Conservation (phyloP, 148 eudicot species). For the Chenopodium suecicum region DNA sequence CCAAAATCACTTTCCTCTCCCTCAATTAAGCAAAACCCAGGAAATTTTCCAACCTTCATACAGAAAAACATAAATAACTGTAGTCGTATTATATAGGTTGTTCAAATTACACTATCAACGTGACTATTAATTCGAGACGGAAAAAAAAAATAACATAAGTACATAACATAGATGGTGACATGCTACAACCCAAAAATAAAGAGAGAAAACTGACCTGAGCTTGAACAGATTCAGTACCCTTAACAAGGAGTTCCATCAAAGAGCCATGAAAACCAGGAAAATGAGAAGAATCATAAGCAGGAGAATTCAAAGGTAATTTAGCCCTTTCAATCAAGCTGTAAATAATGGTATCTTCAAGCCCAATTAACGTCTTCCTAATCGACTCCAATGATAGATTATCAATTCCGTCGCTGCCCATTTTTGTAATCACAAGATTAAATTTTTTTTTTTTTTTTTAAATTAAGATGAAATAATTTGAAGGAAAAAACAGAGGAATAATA, state of each 20-base stretch:
- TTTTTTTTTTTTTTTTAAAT: not conserved
- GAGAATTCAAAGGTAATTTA: constrained; percentile 54
- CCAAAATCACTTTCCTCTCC: not conserved
- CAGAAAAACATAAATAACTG: no score
- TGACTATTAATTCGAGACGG: not conserved
- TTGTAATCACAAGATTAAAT: not conserved
- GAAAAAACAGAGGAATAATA: not conserved
- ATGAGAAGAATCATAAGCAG: constrained; percentile 35
- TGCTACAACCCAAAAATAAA: no score
- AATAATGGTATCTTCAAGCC: constrained; percentile 78
- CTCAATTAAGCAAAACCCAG: not conserved
- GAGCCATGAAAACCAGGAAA: constrained; percentile 32
- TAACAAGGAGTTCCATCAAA: constrained; percentile 35
- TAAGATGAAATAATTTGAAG: not conserved
- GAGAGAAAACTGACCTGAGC: constrained; percentile 46
- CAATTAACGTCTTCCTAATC: constrained; percentile 49
- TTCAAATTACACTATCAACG: not conserved
- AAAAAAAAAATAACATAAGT: not conserved
- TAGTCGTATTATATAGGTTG: not conserved
- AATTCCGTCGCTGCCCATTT: constrained; percentile 38
- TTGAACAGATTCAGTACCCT: constrained; percentile 64
- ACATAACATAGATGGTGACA: no score
- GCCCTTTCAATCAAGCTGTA: constrained; percentile 68
- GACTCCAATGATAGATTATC: constrained; percentile 41
- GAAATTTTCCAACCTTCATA: no score